Evolutionary conservation across 2,329 filamentous ascomycete species (phyloP), one percentile per base, ranked within the genome.

Genomic region (Fusarium foetens): DNA sequence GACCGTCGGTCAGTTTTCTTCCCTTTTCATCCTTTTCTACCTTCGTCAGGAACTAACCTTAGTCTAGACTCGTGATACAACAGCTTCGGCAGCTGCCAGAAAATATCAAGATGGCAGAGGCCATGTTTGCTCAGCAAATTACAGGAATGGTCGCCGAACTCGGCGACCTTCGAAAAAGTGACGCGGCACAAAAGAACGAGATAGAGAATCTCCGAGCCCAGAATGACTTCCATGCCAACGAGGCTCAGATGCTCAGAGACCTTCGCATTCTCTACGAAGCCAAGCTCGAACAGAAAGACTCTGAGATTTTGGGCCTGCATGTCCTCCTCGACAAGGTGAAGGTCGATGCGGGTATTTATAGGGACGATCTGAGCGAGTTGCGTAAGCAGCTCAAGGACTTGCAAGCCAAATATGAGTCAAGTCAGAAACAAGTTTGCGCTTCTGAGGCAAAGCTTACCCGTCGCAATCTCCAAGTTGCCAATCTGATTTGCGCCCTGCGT

Each of bases 401-500:
- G 12, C 35, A 41, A 14, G 25, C 23, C 29, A 57, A 53, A 6
- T 14, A 46, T 3, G 39, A 59, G 1, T 8, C 17, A 8, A 17
- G n/a, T 8, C 45, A 58, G 25, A 19, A 63, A 5, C 23, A 35
- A 1, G 12, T 57, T 19, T 16, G 31, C 21, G 9, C 19, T 5
- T 16, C 48, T 8, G 21, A 58, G 6, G 29, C 13, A 23, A 46
- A 51, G 1, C 0, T 52, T 16, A 8, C 33, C 14, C 36, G 36
- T 19, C 25, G 55, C 1, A 41, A 60, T 12, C 13, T 27, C 2
- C 63, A 71, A 6, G 13, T 65, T 2, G 38, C 38, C 8, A 63
- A 59, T 8, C 16, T 76, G 8, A 27, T 67, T 3, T 8, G 23
- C 7, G 36, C 60, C n/a, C 41, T 76, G 6, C 39, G 39, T 13